phyloP scores from a whole-genome alignment of 2,329 filamentous ascomycete genomes.

The Exophiala calicioides region DNA sequence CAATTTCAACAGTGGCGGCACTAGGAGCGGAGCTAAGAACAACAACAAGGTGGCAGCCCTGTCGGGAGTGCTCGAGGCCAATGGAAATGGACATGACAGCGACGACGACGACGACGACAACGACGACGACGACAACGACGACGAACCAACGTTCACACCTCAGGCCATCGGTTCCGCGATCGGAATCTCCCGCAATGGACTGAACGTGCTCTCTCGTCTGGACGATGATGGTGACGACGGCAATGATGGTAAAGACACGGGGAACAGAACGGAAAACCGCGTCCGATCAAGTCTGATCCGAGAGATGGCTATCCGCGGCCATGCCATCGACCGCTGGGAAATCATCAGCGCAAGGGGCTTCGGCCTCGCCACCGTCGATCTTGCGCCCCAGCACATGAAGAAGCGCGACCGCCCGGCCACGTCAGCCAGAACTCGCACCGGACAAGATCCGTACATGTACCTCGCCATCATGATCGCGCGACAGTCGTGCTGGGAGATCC shows the following conservation, averaged over 20 bases:
- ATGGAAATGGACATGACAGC: too few relatives aligned
- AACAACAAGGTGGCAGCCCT: too few relatives aligned
- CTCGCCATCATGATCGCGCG: slow-evolving; percentile 41
- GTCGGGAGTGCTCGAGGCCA: too few relatives aligned
- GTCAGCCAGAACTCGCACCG: background rate
- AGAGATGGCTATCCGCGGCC: slow-evolving; percentile 39
- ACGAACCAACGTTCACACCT: slow-evolving; percentile 34
- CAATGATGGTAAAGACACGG: too few relatives aligned
- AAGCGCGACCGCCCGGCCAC: background rate
- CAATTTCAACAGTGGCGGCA: slow-evolving; percentile 6
- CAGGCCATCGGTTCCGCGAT: slow-evolving; percentile 43
- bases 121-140: background rate
- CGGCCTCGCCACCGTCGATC: slow-evolving; percentile 34
- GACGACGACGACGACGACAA: too few relatives aligned
- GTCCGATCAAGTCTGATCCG: slow-evolving; percentile 30
- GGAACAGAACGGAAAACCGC: background rate
- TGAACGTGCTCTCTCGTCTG: slow-evolving; percentile 39
- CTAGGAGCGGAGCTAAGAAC: background rate
- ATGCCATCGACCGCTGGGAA: slow-evolving; percentile 37
- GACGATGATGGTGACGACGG: too few relatives aligned
- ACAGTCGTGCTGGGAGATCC: slow-evolving; percentile 41
- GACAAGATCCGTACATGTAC: slow-evolving; percentile 22
- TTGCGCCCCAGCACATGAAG: slow-evolving; percentile 10
- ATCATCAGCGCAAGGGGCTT: slow-evolving; percentile 41
- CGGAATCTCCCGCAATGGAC: slow-evolving; percentile 43